phyloP scores from a whole-genome alignment of 768 basidiomycete species.

The Calocybe indica region DNA sequence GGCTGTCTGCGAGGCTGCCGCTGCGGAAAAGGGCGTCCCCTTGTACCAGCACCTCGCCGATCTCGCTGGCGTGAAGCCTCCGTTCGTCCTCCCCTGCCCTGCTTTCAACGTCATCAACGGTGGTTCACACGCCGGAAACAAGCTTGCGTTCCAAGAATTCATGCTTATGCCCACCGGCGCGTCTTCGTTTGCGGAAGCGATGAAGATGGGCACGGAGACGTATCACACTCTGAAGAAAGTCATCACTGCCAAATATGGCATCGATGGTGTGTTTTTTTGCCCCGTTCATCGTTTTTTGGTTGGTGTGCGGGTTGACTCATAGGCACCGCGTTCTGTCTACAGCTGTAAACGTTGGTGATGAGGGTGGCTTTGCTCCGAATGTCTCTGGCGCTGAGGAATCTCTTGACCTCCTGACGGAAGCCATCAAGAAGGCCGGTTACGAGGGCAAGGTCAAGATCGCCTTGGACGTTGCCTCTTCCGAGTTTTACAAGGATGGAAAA shows the following conservation, averaged over 20 bases:
- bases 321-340: constrained; percentile 6
- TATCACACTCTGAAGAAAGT: constrained; percentile 99
- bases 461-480: constrained; percentile 97
- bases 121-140: constrained; percentile 99
- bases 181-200: constrained; percentile 85
- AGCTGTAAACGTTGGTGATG: constrained; percentile 99
- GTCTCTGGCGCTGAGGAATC: constrained; percentile 96
- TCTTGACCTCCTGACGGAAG: constrained; percentile 90
- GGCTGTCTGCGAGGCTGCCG: constrained; percentile 89
- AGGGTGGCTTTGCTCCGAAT: constrained; percentile 99
- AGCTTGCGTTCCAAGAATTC: constrained; percentile 99
- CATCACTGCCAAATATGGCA: constrained; percentile 98
- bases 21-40: constrained; percentile 91
- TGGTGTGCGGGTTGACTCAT: constrained; percentile 1
- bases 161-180: constrained; percentile 98
- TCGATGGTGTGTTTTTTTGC: constrained; percentile 63
- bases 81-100: constrained; percentile 87
- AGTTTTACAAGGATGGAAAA: constrained; percentile 99
- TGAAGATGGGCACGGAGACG: constrained; percentile 98
- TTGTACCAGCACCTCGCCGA: constrained; percentile 96
- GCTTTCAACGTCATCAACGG: constrained; percentile 99
- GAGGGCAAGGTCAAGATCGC: constrained; percentile 99
- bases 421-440: constrained; percentile 97
- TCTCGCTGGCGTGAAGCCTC: constrained; percentile 91
- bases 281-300: not conserved